These are phyloP conservation scores for Leishmania martiniquensis DNA, from an alignment of 208 protist species.

Conservation along the genomic window DNA sequence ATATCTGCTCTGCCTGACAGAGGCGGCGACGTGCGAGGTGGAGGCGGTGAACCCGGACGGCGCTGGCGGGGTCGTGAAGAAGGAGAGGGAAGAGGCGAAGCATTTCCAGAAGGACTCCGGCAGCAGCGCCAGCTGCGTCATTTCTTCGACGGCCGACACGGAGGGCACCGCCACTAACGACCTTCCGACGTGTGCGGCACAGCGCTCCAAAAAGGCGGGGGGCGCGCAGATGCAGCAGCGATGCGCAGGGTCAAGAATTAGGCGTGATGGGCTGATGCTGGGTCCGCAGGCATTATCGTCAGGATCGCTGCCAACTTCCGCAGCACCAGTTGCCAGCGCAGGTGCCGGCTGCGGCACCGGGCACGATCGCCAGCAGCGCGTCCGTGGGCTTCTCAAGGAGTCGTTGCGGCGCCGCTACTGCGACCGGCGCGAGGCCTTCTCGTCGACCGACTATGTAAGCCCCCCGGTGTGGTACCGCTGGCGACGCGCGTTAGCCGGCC, in stretches of 20 bases:
- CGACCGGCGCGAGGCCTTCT: constrained; percentile 14
- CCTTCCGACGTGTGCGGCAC: neutral
- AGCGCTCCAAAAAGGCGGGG: neutral
- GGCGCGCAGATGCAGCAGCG: neutral
- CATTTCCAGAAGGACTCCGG: neutral
- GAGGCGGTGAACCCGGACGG: constrained; percentile 12
- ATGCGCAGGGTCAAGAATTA: neutral
- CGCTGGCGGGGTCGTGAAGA: neutral
- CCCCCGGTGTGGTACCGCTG: constrained; percentile 26
- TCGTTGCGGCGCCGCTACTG: constrained; percentile 4
- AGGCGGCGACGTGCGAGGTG: constrained; percentile 28
- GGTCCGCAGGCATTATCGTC: neutral
- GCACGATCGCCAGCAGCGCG: neutral
- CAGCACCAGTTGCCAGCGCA: neutral
- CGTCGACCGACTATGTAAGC: constrained; percentile 22
- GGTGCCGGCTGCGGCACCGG: neutral
- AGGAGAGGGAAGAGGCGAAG: neutral
- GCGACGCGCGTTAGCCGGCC: constrained; percentile 46
- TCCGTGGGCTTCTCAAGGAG: neutral
- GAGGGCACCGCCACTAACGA: neutral
- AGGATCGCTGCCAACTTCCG: neutral
- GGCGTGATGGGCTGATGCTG: constrained; percentile 1
- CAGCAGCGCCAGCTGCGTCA: neutral
- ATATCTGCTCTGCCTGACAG: constrained; percentile 47
- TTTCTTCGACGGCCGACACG: neutral